A percentile compares a stretch with the other conserved stretches of the same genome.
These are phyloP conservation scores for Cutaneotrichosporon sp. DNA, from an alignment of 1,284 basidiomycete genomes.

Conservation along the genomic window DNA sequence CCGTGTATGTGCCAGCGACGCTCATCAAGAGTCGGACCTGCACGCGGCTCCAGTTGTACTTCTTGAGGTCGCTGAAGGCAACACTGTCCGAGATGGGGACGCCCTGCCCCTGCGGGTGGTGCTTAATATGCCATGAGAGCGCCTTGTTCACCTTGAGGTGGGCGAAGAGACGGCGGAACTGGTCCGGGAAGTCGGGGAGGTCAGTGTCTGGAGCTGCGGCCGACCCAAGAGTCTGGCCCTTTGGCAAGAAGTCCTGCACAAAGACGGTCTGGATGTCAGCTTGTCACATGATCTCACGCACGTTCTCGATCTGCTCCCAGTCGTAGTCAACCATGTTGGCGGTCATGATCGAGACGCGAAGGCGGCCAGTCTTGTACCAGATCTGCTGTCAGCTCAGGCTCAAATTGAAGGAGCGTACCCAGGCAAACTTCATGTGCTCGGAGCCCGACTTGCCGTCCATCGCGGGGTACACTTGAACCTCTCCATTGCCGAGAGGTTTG, in stretches of 20 bases:
- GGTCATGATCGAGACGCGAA: constrained; percentile 49
- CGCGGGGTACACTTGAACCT: constrained; percentile 39
- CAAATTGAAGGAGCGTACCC: constrained; percentile 30
- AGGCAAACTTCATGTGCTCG: constrained; percentile 50
- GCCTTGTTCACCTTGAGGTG: constrained; percentile 47
- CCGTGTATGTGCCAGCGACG: constrained; percentile 42
- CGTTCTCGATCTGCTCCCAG: constrained; percentile 52
- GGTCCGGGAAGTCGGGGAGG: constrained; percentile 37
- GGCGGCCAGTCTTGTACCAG: constrained; percentile 51
- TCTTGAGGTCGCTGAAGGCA: constrained; percentile 28
- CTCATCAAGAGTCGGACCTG: constrained; percentile 48
- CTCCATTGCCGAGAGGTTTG: constrained; percentile 31
- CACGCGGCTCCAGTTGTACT: constrained; percentile 51
- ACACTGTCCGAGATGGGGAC: constrained; percentile 31
- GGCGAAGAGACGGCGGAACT: constrained; percentile 42
- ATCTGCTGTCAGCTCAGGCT: constrained; percentile 32
- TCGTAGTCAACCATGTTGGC: constrained; percentile 52
- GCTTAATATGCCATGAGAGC: constrained; percentile 29
- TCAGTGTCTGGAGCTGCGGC: neutral
- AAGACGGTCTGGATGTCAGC: constrained; percentile 46
- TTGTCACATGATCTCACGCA: constrained; percentile 16
- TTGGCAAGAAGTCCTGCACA: constrained; percentile 51
- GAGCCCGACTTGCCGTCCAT: constrained; percentile 39
- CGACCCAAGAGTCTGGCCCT: neutral
- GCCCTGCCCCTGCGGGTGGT: constrained; percentile 32